These are phyloP conservation scores for Calonectria ilicicola DNA, from an alignment of 2,329 filamentous ascomycete species.

Conservation along the genomic window DNA sequence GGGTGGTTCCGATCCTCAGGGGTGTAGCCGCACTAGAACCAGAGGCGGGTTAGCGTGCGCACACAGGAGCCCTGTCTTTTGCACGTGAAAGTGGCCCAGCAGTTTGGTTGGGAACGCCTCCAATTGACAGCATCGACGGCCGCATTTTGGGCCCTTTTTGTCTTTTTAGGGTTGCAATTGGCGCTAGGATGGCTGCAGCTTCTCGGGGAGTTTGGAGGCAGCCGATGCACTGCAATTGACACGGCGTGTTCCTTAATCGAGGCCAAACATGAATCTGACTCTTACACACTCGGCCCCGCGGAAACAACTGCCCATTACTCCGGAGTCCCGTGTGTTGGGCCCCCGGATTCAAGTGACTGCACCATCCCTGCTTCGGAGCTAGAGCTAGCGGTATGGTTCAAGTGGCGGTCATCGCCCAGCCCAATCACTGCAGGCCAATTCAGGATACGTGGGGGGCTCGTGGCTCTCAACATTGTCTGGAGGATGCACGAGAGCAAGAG, in stretches of 20 bases:
- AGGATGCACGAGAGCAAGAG: constrained; percentile 19
- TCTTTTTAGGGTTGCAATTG: background rate
- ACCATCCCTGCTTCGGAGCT: constrained; percentile 32
- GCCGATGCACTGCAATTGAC: background rate
- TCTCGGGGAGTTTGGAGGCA: background rate
- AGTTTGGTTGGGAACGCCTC: constrained; percentile 35
- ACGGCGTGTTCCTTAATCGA: too few species aligned
- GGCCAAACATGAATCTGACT: background rate
- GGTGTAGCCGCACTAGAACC: background rate
- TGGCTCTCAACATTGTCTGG: constrained; percentile 36
- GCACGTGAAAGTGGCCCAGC: constrained; percentile 43
- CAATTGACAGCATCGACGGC: background rate
- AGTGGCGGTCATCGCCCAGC: constrained; percentile 27
- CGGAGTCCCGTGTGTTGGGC: constrained; percentile 20
- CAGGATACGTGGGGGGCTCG: constrained; percentile 34
- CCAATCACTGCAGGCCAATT: constrained; percentile 38
- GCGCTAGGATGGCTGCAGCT: background rate
- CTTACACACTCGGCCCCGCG: constrained; percentile 10
- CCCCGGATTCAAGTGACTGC: constrained; percentile 26
- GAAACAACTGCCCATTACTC: background rate
- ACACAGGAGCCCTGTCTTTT: constrained; percentile 20
- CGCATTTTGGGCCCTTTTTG: background rate
- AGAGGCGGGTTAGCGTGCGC: constrained; percentile 6
- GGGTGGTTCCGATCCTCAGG: constrained; percentile 31
- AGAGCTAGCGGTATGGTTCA: constrained; percentile 36